These are phyloP conservation scores for Vairimorpha necatrix DNA, from an alignment of 371 early-diverging fungal species.

Conservation along the genomic window DNA sequence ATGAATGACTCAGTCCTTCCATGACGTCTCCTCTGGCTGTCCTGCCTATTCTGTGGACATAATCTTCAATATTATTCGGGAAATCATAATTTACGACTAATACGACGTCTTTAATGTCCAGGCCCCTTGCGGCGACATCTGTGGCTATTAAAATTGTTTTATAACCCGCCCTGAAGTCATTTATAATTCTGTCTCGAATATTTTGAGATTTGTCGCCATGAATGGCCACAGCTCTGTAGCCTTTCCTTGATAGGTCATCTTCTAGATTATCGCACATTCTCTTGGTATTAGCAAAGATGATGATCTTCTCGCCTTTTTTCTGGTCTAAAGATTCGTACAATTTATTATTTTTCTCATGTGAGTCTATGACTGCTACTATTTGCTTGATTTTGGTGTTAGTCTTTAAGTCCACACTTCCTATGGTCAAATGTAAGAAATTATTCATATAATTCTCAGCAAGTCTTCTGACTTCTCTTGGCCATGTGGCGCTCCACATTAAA, in stretches of 20 bases:
- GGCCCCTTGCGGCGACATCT: conserved; percentile 97
- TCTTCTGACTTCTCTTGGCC: conserved; percentile 90
- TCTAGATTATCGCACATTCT: conserved; percentile 90
- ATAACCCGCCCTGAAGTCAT: conserved; percentile 78
- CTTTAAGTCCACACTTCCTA: conserved; percentile 93
- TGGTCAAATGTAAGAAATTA: conserved; percentile 92
- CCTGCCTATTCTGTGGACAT: conserved; percentile 95
- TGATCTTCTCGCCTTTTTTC: conserved; percentile 72
- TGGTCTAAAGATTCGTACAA: conserved; percentile 74
- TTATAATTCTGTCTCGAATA: conserved; percentile 93
- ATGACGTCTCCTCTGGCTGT: conserved; percentile 86
- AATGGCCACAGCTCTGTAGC: conserved; percentile 91
- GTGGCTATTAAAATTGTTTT: conserved; percentile 95
- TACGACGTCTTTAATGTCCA: conserved; percentile 92
- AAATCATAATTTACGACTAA: conserved; percentile 97
- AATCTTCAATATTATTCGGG: conserved; percentile 87
- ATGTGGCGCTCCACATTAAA: conserved; percentile 99
- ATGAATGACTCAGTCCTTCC: conserved; percentile 86
- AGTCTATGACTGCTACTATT: conserved; percentile 78
- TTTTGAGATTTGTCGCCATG: conserved; percentile 96
- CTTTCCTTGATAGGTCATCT: conserved; percentile 76
- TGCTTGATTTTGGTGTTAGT: conserved; percentile 92
- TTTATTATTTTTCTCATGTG: conserved; percentile 82
- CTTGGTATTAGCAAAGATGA: conserved; percentile 95
- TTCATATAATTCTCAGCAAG: conserved; percentile 84